Conservation (phyloP, 2,329 filamentous ascomycete species). For the Colletotrichum caudatum region DNA sequence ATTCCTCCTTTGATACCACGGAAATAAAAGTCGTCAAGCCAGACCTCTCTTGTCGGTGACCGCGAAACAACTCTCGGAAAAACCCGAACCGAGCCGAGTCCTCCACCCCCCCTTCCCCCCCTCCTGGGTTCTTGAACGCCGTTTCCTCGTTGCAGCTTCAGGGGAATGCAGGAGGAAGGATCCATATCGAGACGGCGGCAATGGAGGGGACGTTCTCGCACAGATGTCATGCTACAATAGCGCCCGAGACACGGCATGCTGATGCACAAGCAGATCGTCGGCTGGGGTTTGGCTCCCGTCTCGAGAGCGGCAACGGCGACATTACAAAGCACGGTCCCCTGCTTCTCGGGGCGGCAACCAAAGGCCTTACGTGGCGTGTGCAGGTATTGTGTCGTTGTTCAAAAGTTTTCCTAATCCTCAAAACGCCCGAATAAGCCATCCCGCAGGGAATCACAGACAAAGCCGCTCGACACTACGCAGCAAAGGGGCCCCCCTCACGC, state of each 20-base stretch:
- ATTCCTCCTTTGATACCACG: background rate
- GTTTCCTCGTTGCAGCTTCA: background rate
- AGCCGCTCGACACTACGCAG: background rate
- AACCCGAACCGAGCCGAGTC: background rate
- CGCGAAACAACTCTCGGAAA: background rate
- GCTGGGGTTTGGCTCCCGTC: background rate
- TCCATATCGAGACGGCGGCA: background rate
- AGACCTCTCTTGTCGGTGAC: background rate
- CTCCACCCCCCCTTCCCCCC: background rate
- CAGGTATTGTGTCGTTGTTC: slow-evolving; percentile 36
- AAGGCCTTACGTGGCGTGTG: background rate
- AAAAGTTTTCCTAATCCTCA: slow-evolving; percentile 31
- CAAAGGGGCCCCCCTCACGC: background rate
- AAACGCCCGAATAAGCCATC: slow-evolving; percentile 36
- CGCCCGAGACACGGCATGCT: background rate
- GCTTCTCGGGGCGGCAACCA: background rate
- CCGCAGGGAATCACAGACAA: slow-evolving; percentile 15
- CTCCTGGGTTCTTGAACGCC: background rate
- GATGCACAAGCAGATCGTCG: background rate
- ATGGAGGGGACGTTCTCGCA: background rate
- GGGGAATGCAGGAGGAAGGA: background rate
- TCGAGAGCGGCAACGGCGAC: slow-evolving; percentile 1
- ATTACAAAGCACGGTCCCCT: slow-evolving; percentile 5
- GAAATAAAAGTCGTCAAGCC: no score
- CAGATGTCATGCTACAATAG: background rate